Evolutionary conservation across 2,329 filamentous ascomycete genomes (phyloP), one percentile per base, ranked within the genome.

Genomic region (Hyphodiscus sp.): DNA sequence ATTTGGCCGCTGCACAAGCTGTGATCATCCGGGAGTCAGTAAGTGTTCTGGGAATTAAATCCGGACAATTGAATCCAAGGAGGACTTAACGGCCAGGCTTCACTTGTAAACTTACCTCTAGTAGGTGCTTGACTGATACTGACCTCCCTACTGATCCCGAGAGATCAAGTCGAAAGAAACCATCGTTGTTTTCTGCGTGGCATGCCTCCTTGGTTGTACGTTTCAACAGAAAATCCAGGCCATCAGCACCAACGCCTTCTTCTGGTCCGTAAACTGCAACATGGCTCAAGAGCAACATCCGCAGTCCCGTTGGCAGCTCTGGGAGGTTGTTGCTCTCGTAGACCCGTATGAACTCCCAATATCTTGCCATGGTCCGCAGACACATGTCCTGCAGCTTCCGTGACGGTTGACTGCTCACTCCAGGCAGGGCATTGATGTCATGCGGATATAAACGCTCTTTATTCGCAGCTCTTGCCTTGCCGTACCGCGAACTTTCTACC

Each of bases 311-410:
- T 5, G 81, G 80, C 41, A 85, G 62, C 43, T 74, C 74, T 53
- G 77, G 78, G 45, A 85, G 67, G 63, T 82, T 76, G 58, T 82
- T 76, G 54, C 72, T 74, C 63, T 83, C 77, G 67, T 80, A 83
- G 41, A 74, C 70, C 20, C 73, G 70, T 58, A 83, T 78, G 50
- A 76, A 71, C 16, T 73, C 71, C 82, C 82, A 85, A 56, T 81
- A 74, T 2, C 66, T 59, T 4, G 74, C 79, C 58, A 85, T 73
- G 47, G 67, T 69, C 54, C 74, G 72, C 50, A 85, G 67, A 20
- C 74, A 68, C 23, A 76, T 66, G 59, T 79, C 79, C 51, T 80
- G 71, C 49, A 85, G 47, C 18, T 49, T 57, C 52, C 52, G 20
- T 56, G 48, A 20, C 16, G 18, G 44, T 19, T n/a, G 11, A 44